Percentiles rank a stretch among this genome's conserved stretches.
phyloP scores from a whole-genome alignment of 495 filamentous ascomycete species.

The Neurospora hispaniola region DNA sequence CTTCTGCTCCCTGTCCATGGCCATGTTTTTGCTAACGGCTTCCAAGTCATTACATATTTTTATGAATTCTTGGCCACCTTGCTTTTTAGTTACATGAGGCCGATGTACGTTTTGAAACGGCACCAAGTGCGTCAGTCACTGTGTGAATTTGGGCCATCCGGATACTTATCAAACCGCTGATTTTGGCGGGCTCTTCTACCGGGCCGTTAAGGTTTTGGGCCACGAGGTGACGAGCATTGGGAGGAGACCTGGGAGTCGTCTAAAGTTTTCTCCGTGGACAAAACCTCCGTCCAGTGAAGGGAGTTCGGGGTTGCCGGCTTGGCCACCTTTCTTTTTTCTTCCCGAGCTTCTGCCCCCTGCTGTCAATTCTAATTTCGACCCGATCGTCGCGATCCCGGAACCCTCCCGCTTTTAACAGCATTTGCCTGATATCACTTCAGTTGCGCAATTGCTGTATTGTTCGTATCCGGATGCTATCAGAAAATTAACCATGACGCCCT shows the following conservation, averaged over 20 bases:
- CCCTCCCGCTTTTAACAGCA: background rate
- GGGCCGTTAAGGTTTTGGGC: background rate
- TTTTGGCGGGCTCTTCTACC: background rate
- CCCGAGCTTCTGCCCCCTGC: background rate
- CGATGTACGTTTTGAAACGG: background rate
- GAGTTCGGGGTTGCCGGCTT: background rate
- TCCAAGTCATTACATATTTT: background rate
- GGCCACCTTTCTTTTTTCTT: background rate
- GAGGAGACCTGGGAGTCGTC: background rate
- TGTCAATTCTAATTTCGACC: background rate
- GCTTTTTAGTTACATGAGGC: background rate
- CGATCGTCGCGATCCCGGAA: background rate
- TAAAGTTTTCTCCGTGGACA: background rate
- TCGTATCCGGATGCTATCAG: background rate
- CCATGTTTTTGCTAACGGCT: background rate
- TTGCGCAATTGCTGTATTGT: background rate
- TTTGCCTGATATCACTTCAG: background rate
- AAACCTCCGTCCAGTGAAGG: background rate
- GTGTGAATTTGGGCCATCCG: background rate
- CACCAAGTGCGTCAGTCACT: background rate
- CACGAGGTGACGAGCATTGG: background rate
- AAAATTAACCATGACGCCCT: background rate
- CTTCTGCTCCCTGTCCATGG: background rate
- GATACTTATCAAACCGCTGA: background rate
- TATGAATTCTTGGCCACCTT: background rate